Conservation (phyloP, 345 rosid species). For the Eutrema heterophyllum region DNA sequence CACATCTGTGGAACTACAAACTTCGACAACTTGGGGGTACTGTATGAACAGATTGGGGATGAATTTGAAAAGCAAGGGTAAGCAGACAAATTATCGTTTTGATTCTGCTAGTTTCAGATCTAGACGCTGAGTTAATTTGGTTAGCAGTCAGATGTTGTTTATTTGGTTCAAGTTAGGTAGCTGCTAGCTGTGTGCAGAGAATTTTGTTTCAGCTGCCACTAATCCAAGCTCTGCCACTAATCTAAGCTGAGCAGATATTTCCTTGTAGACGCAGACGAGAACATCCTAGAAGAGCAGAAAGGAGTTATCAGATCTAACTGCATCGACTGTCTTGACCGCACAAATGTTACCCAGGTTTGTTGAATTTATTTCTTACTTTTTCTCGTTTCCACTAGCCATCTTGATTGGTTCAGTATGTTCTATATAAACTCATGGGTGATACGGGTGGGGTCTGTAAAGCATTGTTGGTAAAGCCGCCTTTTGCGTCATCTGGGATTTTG, state of each 20-base stretch:
- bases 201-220: slow-evolving; percentile 40
- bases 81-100: slow-evolving; percentile 18
- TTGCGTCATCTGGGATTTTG: slow-evolving; percentile 1
- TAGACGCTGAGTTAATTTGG: neutral
- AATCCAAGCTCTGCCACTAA: slow-evolving; percentile 54
- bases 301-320: slow-evolving; percentile 89
- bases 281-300: slow-evolving; percentile 75
- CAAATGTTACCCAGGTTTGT: slow-evolving; percentile 94
- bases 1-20: slow-evolving; percentile 76
- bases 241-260: slow-evolving; percentile 89
- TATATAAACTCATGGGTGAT: slow-evolving; percentile 3
- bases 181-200: slow-evolving; percentile 34
- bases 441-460: neutral
- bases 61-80: slow-evolving; percentile 89
- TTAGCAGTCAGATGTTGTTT: neutral
- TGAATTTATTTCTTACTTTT: neutral
- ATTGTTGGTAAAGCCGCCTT: neutral
- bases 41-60: slow-evolving; percentile 69
- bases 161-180: slow-evolving; percentile 7
- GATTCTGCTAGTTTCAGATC: neutral
- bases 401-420: slow-evolving; percentile 6
- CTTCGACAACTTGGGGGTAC: slow-evolving; percentile 63
- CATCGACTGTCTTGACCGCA: slow-evolving; percentile 96
- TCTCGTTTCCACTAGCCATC: slow-evolving; percentile 11
- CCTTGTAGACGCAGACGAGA: slow-evolving; percentile 61